Evolutionary conservation across 768 basidiomycete genomes (phyloP), one percentile per base, ranked within the genome.

Genomic region (Tricholoma sp.): DNA sequence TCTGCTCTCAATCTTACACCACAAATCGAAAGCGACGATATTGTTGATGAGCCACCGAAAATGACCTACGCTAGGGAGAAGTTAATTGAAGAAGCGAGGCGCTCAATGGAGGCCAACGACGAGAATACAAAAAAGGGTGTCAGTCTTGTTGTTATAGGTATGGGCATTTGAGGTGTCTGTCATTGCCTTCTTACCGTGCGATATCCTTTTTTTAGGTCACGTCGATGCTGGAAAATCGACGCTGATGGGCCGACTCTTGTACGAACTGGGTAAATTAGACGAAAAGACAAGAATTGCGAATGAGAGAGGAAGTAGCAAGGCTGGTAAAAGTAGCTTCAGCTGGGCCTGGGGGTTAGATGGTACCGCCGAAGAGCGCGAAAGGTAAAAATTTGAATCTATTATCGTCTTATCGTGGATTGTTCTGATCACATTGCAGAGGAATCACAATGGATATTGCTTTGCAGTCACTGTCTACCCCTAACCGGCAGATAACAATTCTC

Each of bases 211-310:
- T 33, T 3, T 62, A 98, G 96, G 97, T 37, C 97, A 99, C 66
- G 97, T 99, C 58, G 97, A 99, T 72, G 97, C 97, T 15, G 97
- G 97, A 24, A 99, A 99, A 71, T 97, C 94, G 4, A 99, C 97
- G 1, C 73, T 99, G 28, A 98, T 98, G 93, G 97, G 97, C 1
- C 79, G 96, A 54, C 65, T 99, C 57, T 65, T 98, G 52, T 98
- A 98, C 68, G 97, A 98, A 60, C 79, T 96, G 1, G 97, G 97
- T 12, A 79, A 82, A 61, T 68, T 98, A 50, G 89, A 90, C 58
- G 94, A 98, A 65, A 94, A 91, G 72, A 86, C 85, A 13, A 83
- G 86, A 53, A 73, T 81, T 37, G 83, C 86, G 11, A 98, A 96
- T 66, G 94, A 98, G 70, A 77, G 94, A 58, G 94, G 89, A 34